Evolutionary conservation across 1,284 basidiomycete genomes (phyloP).

Genomic region (Hemileia vastatrix): DNA sequence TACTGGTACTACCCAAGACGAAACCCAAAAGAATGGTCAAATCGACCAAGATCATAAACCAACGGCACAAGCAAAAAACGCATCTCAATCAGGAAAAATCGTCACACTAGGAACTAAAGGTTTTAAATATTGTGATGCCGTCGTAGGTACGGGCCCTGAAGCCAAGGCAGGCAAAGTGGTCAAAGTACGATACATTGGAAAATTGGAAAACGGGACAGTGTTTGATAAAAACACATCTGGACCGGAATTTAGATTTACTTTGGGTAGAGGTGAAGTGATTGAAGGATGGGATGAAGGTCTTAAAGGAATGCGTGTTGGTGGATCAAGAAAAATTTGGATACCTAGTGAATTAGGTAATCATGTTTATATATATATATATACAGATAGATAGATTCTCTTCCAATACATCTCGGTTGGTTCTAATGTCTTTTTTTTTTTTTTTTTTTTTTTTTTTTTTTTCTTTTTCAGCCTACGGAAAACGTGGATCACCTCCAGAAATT

Average conservation of each 20-base stretch:
- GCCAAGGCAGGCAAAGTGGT: conserved; percentile 15
- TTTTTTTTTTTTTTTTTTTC: neutral
- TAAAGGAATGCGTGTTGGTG: conserved; percentile 21
- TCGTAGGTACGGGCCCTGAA: conserved; percentile 10
- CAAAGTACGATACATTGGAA: conserved; percentile 21
- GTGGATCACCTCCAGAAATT: conserved; percentile 20
- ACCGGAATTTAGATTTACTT: conserved; percentile 11
- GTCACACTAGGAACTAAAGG: conserved; percentile 11
- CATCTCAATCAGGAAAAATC: neutral
- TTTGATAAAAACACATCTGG: conserved; percentile 20
- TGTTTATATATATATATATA: too few relatives aligned
- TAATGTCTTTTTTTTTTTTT: too few relatives aligned
- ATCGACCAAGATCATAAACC: neutral
- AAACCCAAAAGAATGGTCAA: neutral
- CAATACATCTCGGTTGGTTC: too few relatives aligned
- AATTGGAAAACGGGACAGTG: conserved; percentile 15
- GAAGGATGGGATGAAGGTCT: conserved; percentile 23
- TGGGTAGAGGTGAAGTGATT: conserved; percentile 20
- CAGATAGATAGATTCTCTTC: too few relatives aligned
- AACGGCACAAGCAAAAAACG: neutral
- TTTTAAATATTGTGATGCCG: conserved; percentile 15
- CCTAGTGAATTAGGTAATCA: conserved; percentile 12
- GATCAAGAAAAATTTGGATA: conserved; percentile 14
- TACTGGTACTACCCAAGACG: too few relatives aligned
- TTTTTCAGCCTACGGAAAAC: conserved; percentile 20